Evolutionary conservation across 225 moss, liverwort and hornwort genomes (phyloP).

Genomic region (Sphagnum contortum): DNA sequence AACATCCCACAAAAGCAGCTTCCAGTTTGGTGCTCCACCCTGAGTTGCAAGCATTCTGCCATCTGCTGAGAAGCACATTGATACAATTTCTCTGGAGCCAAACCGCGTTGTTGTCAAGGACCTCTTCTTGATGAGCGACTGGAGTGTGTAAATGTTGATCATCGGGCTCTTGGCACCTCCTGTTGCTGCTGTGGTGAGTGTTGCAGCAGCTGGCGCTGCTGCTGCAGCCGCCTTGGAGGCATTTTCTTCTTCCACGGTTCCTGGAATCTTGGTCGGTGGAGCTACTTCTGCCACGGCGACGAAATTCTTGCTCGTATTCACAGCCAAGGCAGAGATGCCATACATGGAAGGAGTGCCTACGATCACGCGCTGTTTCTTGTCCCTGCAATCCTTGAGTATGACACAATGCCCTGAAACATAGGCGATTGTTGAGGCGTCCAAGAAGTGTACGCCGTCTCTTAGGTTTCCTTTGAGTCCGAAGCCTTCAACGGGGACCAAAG

Average conservation of each 20-base stretch:
- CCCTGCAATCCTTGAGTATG: conserved; percentile 25
- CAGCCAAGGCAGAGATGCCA: conserved; percentile 45
- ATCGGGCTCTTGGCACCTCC: conserved; percentile 41
- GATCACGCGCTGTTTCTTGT: conserved; percentile 34
- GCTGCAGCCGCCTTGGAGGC: not conserved
- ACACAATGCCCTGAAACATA: conserved; percentile 49
- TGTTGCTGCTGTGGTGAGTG: no score
- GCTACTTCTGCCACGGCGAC: conserved; percentile 53
- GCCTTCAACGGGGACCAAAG: conserved; percentile 25
- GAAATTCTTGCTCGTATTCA: conserved; percentile 31
- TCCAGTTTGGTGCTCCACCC: conserved; percentile 63
- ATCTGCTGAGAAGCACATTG: conserved; percentile 53
- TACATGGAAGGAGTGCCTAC: conserved; percentile 32
- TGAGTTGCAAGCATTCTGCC: conserved; percentile 55
- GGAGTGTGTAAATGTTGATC: conserved; percentile 34
- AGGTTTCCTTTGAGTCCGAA: conserved; percentile 54
- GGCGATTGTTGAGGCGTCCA: conserved; percentile 36
- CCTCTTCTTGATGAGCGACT: conserved; percentile 38
- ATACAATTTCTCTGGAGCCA: conserved; percentile 49
- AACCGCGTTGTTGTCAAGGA: conserved; percentile 22
- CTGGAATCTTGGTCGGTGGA: conserved; percentile 22
- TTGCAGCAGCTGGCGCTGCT: conserved; percentile 6
- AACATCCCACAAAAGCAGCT: conserved; percentile 57
- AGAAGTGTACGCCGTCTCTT: conserved; percentile 48
- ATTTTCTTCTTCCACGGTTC: conserved; percentile 10